Base-by-base conservation (phyloP, 225 moss, liverwort and hornwort genomes). In the Asterella californica region DNA sequence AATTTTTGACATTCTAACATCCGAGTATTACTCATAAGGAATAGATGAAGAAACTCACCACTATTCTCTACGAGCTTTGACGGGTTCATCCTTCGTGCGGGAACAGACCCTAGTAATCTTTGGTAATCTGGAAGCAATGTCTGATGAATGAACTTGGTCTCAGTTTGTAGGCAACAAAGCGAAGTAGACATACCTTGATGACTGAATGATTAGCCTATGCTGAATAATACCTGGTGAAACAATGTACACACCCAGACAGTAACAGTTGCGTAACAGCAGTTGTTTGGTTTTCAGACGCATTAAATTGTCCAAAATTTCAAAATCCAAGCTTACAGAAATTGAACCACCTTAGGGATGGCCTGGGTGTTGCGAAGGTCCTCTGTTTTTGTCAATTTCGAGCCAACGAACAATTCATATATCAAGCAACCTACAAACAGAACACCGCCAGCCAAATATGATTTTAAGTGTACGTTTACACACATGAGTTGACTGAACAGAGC, bases 51-150 rank as follows among this genome's bases (percentile, higher is more conserved):
- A 66, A 70, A 71, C 93, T 86, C 84, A 96, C 96, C 96, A 87
- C 94, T 94, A 68, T 93, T 93, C 62, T 94, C 96, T 65, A 94
- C 82, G 45, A 96, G 80, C 86, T 96, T 96, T 70, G 94, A 89
- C 63, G 96, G 92, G 76, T 96, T 96, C 81, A 96, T 85, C 83
- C 96, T 91, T 78, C 90, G 90, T 68, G 90, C 79, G 79, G 96
- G 94, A 65, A 90, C 82, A 50, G 96, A 92, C 34, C 92, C 92
- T 60, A 96, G 70, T 79, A 96, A 90, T 74, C 89, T 92, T 83
- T 96, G 96, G 82, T 96, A 96, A 66, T 94, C 92, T 75, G 92
- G 94, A 80, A 96, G 92, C 64, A 96, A 78, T 33, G 92, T 90
- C 96, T 96, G 88, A 12, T 0, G 19, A 10, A 37, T 22, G 46